Evolutionary conservation across 2,329 filamentous ascomycete species (phyloP).

Genomic region (Neurospora crassa): DNA sequence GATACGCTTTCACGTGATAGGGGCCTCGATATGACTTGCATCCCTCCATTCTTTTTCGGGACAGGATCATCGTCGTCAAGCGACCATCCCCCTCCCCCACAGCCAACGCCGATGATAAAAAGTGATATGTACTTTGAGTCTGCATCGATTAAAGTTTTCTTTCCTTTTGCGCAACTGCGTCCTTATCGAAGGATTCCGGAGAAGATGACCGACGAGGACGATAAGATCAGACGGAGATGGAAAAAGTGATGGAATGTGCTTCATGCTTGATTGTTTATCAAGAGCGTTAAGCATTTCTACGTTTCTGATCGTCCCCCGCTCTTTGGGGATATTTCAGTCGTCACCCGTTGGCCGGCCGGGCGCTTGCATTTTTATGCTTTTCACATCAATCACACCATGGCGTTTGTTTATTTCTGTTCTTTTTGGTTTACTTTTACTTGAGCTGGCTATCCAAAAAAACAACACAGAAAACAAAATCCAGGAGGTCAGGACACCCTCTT

Average conservation of each 20-base stretch:
- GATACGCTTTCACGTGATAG: conserved; percentile 2
- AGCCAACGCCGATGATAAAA: neutral
- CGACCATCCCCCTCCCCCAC: neutral
- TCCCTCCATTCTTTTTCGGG: neutral
- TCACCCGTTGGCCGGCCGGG: neutral
- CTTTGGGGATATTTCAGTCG: neutral
- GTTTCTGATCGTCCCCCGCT: neutral
- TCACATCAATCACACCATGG: neutral
- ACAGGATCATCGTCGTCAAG: neutral
- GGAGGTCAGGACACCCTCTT: neutral
- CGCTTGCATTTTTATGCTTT: neutral
- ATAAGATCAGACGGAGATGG: neutral
- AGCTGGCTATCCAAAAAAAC: neutral
- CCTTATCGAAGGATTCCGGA: neutral
- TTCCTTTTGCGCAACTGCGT: neutral
- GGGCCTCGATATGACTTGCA: neutral
- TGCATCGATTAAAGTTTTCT: neutral
- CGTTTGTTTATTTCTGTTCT: neutral
- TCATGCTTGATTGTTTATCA: neutral
- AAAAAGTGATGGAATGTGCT: neutral
- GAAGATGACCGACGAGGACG: neutral
- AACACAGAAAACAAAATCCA: neutral
- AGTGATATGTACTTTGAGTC: neutral
- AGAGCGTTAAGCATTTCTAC: neutral
- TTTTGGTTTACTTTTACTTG: neutral